Evolutionary conservation across 306 rosid species (phyloP).

Genomic region (Hippophae tibetana): DNA sequence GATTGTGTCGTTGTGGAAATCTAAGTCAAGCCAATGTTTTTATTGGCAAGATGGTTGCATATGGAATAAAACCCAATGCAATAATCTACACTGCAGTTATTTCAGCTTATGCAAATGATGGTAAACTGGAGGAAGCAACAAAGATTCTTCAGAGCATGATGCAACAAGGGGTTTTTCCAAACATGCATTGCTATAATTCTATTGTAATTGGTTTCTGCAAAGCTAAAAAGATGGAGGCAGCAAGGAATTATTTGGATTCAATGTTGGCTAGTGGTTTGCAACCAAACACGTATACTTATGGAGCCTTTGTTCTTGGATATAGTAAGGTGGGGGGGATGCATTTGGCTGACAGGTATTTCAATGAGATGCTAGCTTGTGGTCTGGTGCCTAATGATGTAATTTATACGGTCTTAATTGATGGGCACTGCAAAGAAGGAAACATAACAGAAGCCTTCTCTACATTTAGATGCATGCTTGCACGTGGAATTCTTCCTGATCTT

Average conservation of each 20-base stretch:
- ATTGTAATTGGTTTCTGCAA: conserved; percentile 34
- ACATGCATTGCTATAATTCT: conserved; percentile 34
- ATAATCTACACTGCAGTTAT: conserved; percentile 26
- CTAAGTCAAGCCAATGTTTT: conserved; percentile 17
- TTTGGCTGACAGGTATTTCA: conserved; percentile 30
- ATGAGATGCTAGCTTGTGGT: conserved; percentile 31
- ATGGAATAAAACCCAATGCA: conserved; percentile 28
- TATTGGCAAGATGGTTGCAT: conserved; percentile 23
- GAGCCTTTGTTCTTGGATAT: conserved; percentile 30
- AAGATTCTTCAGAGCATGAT: conserved; percentile 23
- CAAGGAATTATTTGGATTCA: conserved; percentile 20
- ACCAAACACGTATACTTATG: conserved; percentile 39
- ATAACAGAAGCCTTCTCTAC: conserved; percentile 25
- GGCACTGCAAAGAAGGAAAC: conserved; percentile 34
- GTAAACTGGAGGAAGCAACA: conserved; percentile 28
- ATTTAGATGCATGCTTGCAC: conserved; percentile 28
- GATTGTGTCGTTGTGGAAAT: conserved; percentile 21
- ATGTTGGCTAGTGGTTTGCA: conserved; percentile 31
- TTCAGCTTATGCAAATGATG: conserved; percentile 25
- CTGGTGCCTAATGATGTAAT: conserved; percentile 25
- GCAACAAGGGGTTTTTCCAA: conserved; percentile 27
- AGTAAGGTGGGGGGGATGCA: conserved; percentile 26
- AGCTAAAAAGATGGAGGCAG: conserved; percentile 24
- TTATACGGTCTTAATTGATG: conserved; percentile 28
- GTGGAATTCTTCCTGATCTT: conserved; percentile 27